Base-by-base conservation (phyloP, 306 rosid genomes). In the Dryas alaskensis region DNA sequence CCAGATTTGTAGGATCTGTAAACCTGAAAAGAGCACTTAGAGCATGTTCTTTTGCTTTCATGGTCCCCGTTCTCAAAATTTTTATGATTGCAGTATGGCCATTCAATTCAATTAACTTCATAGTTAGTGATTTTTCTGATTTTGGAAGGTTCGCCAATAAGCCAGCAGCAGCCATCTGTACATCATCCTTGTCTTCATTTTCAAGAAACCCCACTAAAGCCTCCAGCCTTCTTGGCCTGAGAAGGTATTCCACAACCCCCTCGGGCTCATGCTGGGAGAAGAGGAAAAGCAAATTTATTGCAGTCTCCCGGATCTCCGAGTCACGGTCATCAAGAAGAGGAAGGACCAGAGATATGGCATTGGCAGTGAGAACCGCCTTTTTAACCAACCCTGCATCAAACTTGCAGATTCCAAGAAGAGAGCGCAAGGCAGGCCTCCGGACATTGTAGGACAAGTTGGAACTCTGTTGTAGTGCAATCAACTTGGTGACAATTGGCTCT, bases 21-120 rank as follows among this genome's bases (percentile, higher is more conserved):
- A 92, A 89, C 82, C 97, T 87, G 78, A 92, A 92, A 77, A 92
- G 91, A 73, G 97, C 96, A 76, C 90, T 83, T n/a, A 89, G 89
- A 58, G 97, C 97, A 69, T 89, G 88, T 76, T 92, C 96, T 76
- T 89, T 89, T 25, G 93, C 93, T 81, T 86, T 87, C 87, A 80
- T 81, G 22, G 84, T 89, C 12, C 93, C 96, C 0, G 83, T 81
- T 70, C 73, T 77, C 59, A 92, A 69, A 60, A 92, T 89, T 79
- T 87, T 82, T 77, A 92, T 63, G 75, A 92, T 80, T 60, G 96
- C 91, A 60, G 86, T 84, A 71, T 86, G 88, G 46, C 93, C 97
- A n/a, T 86, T 79, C 72, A 88, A 67, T 74, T 86, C 92, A 45
- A 86, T 84, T 73, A 92, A 40, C 84, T 81, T 89, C 68, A 46